Base-by-base conservation (phyloP, 352 stramenopile genomes). In the Hyaloperonospora brassicae region DNA sequence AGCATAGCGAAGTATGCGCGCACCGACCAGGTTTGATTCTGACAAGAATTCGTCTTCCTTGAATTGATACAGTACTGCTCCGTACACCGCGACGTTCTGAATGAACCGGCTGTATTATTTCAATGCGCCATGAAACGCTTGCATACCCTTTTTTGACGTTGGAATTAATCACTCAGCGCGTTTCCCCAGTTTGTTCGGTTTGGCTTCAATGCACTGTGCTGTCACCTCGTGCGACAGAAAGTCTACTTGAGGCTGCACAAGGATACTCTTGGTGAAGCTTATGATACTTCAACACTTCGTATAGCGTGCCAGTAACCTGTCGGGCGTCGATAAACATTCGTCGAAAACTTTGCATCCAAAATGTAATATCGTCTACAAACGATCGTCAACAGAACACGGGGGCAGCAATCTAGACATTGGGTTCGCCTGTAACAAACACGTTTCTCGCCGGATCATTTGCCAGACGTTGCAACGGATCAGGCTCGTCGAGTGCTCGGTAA, bases 91-190 rank as follows among this genome's bases (percentile, higher is more conserved):
- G 7, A 61, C 59, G 22, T 68, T 24, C 22, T 73, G 52, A 5
- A 73, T 57, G 17, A 67, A 69, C n/a, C 57, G 50, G 22, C 41
- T 52, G n/a, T 72, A 72, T 35, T 68, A 68, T 14, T 64, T 61
- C 0, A 64, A n/a, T 2, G 55, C 55, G 0, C 53, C 53, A 0
- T 70, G 14, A 22, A 69, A 70, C 0, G 50, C 50, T 27, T 70
- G 61, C 2, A 64, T 52, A 11, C 53, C 53, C 12, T 64, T 66
- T 2, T 66, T 57, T 0, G 49, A 50, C 8, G 4, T 46, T 0
- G 56, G 55, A 17, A 69, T 66, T 21, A 27, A 11, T 5, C 67
- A 12, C 10, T 56, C 9, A 0, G 17, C 13, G 22, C 66, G 53
- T 0, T n/a, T 13, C 1, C 49, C 40, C 24, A 63, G 12, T 3